phyloP scores from a whole-genome alignment of 176 grass and related monocot genomes.

The Tuctoria greenei region DNA sequence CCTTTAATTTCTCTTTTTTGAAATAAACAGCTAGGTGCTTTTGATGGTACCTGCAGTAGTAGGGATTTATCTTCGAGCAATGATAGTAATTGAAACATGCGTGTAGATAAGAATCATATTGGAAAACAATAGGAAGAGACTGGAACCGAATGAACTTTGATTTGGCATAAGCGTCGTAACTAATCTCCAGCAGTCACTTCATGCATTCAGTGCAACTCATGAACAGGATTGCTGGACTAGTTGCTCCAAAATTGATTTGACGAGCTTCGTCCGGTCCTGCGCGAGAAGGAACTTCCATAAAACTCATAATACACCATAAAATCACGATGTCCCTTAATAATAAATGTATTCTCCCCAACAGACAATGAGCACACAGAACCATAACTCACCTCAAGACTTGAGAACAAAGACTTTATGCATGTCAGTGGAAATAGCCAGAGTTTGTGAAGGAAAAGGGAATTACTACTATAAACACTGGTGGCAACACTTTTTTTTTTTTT shows the following conservation, averaged over 20 bases:
- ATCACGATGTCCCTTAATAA: slow-evolving; percentile 22
- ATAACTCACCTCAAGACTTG: background rate
- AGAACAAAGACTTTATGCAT: background rate
- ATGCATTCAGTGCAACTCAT: background rate
- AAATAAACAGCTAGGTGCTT: background rate
- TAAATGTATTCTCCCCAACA: background rate
- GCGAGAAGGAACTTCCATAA: background rate
- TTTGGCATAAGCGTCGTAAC: background rate
- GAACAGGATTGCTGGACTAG: background rate
- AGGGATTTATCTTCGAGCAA: background rate
- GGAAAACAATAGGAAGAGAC: background rate
- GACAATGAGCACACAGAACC: background rate
- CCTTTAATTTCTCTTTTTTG: background rate
- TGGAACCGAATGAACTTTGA: background rate
- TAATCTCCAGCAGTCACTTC: background rate
- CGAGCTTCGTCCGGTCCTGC: background rate
- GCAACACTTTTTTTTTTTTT: background rate
- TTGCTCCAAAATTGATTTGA: background rate
- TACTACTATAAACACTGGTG: background rate
- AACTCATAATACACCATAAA: slow-evolving; percentile 37
- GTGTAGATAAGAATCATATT: background rate
- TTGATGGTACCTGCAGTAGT: background rate
- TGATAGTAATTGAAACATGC: background rate
- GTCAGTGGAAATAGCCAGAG: background rate
- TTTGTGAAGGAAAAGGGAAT: background rate